Evolutionary conservation across 1,139 yeast species (phyloP), one percentile per base, ranked within the genome.

Genomic region (Kodamaea suecica): DNA sequence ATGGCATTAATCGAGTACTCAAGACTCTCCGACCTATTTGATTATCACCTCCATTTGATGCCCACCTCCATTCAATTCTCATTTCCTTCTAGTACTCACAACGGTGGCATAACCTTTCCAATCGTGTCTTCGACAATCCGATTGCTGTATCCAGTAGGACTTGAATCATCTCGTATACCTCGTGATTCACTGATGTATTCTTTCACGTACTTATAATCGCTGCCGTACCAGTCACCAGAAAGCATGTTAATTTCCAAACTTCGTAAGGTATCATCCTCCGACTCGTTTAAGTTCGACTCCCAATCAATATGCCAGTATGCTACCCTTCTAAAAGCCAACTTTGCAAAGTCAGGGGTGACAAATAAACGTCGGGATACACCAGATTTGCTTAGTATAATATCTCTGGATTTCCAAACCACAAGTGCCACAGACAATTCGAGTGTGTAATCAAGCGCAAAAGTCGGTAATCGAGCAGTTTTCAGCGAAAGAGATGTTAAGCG

Each of bases 151-250:
- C 72, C 73, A 1, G 65, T 59, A 4, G 66, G 60, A 17, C 61
- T 50, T n/a, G 45, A 35, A 12, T 39, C 39, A 33, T 57, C 65
- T 16, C 33, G 31, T 10, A 30, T 38, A 9, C 59, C 48, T 28
- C 33, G 43, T 27, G 55, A 48, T 15, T 43, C 43, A 14, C 47
- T 41, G 20, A 70, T 43, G 42, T 62, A 69, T 32, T 50, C 45
- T 42, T 57, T 52, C 6, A 59, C 71, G 35, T 55, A 57, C n/a
- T 48, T 44, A 60, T 66, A 67, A 31, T 68, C 73, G 37, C 71
- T 58, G 3, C 73, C 75, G 40, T 61, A 68, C 75, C 75, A 70
- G 42, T 66, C 73, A 3, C 73, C 75, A 2, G 68, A 59, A n/a
- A 69, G 50, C 52, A 66, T 60, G 31, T 54, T 53, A 11, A 66